Conservation (phyloP, 1,139 yeast species). For the Suzukiozyma palmioleophila region DNA sequence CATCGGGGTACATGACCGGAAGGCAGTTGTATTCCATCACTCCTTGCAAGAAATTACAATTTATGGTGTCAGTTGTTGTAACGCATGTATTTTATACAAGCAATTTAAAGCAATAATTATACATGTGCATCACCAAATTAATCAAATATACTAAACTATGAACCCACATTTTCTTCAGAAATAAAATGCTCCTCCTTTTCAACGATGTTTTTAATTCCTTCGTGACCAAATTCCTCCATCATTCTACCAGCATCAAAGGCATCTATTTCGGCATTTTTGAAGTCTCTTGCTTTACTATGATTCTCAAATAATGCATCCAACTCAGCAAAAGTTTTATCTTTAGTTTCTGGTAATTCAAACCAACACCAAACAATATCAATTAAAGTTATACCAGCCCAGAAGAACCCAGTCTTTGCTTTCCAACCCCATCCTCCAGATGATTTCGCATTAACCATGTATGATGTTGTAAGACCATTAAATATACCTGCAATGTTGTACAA, state of each 20-base stretch:
- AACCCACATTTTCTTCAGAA: no score
- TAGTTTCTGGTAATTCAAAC: conserved; percentile 58
- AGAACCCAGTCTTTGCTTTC: conserved; percentile 57
- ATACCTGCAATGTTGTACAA: conserved; percentile 43
- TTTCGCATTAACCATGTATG: conserved; percentile 63
- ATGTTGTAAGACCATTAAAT: conserved; percentile 41
- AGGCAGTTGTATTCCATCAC: no score
- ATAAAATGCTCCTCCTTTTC: conserved; percentile 10
- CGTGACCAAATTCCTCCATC: conserved; percentile 34
- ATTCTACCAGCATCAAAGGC: conserved; percentile 29
- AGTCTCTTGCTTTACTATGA: conserved; percentile 40
- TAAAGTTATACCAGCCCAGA: conserved; percentile 50
- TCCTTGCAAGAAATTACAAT: no score
- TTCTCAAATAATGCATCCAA: conserved; percentile 48
- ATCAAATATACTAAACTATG: no score
- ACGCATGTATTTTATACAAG: no score
- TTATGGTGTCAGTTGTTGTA: no score
- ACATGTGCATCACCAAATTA: no score
- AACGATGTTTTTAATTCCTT: conserved; percentile 29
- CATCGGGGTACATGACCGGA: no score
- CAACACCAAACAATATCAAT: conserved; percentile 40
- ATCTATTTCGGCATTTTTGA: conserved; percentile 26
- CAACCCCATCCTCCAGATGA: conserved; percentile 55
- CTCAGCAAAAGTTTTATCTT: conserved; percentile 55
- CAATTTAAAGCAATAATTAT: no score